A percentile compares a stretch with the other conserved stretches of the same genome.
Evolutionary conservation across 1,284 basidiomycete species (phyloP).

Genomic region (Phenoliferia sp.): DNA sequence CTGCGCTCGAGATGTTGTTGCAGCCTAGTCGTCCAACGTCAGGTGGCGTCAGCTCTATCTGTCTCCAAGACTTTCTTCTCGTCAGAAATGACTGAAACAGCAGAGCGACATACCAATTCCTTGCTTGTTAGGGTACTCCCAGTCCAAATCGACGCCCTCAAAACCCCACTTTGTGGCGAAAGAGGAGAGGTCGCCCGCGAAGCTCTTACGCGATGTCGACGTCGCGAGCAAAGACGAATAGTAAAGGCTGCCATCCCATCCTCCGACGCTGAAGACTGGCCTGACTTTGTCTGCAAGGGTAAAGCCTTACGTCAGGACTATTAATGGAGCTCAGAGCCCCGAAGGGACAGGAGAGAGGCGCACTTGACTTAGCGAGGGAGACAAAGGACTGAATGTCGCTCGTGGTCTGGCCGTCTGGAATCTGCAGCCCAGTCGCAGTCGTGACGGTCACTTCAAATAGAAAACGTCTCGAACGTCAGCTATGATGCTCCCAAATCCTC

Average conservation of each 20-base stretch:
- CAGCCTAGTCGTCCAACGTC: conserved; percentile 30
- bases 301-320: neutral
- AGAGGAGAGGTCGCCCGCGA: conserved; percentile 58
- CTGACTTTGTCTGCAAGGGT: neutral
- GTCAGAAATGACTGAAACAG: conserved; percentile 44
- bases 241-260: conserved; percentile 41
- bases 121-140: conserved; percentile 59
- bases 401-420: neutral
- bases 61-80: too few relatives aligned
- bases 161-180: conserved; percentile 57
- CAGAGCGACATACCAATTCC: conserved; percentile 2
- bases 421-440: neutral
- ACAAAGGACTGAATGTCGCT: neutral
- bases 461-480: neutral
- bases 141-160: conserved; percentile 87
- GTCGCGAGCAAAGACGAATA: conserved; percentile 67
- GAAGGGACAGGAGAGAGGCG: neutral
- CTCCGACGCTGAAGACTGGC: conserved; percentile 23
- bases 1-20: conserved; percentile 56
- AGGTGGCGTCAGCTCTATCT: neutral
- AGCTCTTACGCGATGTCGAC: conserved; percentile 49
- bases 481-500: neutral
- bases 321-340: neutral
- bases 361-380: neutral
- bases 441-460: neutral